phyloP scores from a whole-genome alignment of 352 stramenopile species.

The Blastocystis hominis region DNA sequence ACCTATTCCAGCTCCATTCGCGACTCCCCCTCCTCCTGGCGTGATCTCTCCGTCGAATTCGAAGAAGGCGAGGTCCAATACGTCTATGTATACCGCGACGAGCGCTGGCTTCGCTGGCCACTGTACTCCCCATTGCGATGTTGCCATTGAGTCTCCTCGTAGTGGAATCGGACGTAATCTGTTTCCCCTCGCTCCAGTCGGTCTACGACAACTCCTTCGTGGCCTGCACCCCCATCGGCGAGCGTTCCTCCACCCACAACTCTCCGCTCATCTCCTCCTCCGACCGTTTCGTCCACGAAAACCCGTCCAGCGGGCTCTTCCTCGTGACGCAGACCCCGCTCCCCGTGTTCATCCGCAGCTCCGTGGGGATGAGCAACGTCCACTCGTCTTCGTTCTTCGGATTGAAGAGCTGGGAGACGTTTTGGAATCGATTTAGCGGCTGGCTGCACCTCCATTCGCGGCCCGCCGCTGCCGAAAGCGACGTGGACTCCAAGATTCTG shows the following conservation, averaged over 20 bases:
- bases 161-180: not conserved
- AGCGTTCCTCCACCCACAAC: not conserved
- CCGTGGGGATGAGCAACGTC: not conserved
- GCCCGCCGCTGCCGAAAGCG: not conserved
- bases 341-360: not conserved
- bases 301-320: not conserved
- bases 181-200: not conserved
- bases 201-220: not conserved
- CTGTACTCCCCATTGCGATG: not conserved
- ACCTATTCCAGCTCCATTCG: not conserved
- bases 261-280: not conserved
- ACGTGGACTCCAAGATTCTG: not conserved
- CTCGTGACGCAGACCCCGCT: not conserved
- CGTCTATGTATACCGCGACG: constrained; percentile 16
- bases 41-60: constrained; percentile 30
- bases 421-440: constrained; percentile 3
- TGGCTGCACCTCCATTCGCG: constrained; percentile 17
- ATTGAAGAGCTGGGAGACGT: not conserved
- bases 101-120: constrained; percentile 4
- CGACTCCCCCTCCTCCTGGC: not conserved
- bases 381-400: not conserved
- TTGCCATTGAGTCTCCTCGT: not conserved
- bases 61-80: constrained; percentile 34
- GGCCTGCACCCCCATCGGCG: not conserved
- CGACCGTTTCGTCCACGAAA: not conserved